Base-by-base conservation (phyloP, 169 alveolate species). In the Eimeria necatrix region DNA sequence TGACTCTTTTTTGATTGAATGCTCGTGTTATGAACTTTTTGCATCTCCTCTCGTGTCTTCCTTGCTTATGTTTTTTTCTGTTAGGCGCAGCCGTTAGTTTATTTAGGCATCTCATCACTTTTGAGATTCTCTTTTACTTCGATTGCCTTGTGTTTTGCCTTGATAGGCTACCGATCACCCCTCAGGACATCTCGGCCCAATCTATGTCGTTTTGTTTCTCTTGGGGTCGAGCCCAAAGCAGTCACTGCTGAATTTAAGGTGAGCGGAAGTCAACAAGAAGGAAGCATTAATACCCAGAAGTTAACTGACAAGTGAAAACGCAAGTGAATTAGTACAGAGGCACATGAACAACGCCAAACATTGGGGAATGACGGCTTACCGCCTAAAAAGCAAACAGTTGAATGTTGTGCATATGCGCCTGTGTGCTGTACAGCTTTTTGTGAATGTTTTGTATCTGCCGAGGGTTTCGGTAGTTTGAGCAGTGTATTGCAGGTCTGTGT, bases 221-320 rank as follows among this genome's bases (percentile, higher is more conserved):
- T 89, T 41, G 71, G 81, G 46, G 49, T 91, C 12, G 98, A 98
- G 49, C 97, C 98, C 48, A 96, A 96, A 83, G 97, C 97, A 64
- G 95, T 94, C 56, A 95, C 96, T 51, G 97, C 96, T 22, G 99
- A 98, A 89, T 97, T 98, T 93, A 97, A 97, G 95, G 87, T 48
- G 61, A 46, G 87, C 10, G 22, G 32, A 61, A 6, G 22, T 16
- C 22, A 8, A 16, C 16, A 61, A 0, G 7, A 18, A 61, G 41
- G 41, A 32, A 32, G 41, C 0, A 32, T 32, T 32, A 32, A 32
- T 32, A 0, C 41, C 2, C 41, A 32, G 2, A 32, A 32, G 41
- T 32, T 32, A 32, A 32, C 41, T 32, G 41, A 32, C 41, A 32
- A 32, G 41, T 32, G 41, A 32, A 32, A 32, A 32, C 41, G 41